phyloP scores from a whole-genome alignment of 2,329 filamentous ascomycete species.

The Fusarium vanettenii region DNA sequence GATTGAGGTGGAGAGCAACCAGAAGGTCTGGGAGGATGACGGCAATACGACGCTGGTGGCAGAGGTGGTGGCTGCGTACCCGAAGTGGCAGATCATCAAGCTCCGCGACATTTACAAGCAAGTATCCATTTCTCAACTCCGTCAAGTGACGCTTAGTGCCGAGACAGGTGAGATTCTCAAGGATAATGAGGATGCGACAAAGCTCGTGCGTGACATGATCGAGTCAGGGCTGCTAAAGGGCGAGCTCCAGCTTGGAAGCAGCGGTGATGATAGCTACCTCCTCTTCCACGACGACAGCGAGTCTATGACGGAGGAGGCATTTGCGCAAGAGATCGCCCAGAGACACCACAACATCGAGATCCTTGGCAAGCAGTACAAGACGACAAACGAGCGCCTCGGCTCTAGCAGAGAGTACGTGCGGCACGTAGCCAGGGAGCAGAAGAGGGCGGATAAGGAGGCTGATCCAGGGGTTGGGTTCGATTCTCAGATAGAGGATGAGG shows the following conservation, averaged over 20 bases:
- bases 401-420: constrained; percentile 68
- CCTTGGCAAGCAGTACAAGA: constrained; percentile 60
- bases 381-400: constrained; percentile 65
- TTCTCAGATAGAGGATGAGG: constrained; percentile 67
- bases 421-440: constrained; percentile 58
- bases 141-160: constrained; percentile 63
- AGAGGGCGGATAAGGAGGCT: constrained; percentile 57
- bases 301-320: constrained; percentile 62
- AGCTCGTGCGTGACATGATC: constrained; percentile 67
- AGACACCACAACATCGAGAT: constrained; percentile 56
- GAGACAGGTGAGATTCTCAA: constrained; percentile 60
- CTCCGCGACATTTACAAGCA: constrained; percentile 78
- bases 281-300: constrained; percentile 59
- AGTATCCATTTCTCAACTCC: constrained; percentile 66
- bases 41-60: constrained; percentile 77
- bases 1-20: constrained; percentile 70
- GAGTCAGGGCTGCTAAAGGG: constrained; percentile 64
- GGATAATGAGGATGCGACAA: constrained; percentile 56
- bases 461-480: constrained; percentile 56
- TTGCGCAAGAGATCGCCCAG: constrained; percentile 58
- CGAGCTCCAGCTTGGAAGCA: constrained; percentile 59
- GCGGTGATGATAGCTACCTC: constrained; percentile 59
- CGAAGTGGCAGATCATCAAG: constrained; percentile 79
- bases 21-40: constrained; percentile 73
- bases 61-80: constrained; percentile 77